These are phyloP conservation scores for Triticum monococcum DNA, from an alignment of 176 grass and related monocot genomes.

Conservation along the genomic window DNA sequence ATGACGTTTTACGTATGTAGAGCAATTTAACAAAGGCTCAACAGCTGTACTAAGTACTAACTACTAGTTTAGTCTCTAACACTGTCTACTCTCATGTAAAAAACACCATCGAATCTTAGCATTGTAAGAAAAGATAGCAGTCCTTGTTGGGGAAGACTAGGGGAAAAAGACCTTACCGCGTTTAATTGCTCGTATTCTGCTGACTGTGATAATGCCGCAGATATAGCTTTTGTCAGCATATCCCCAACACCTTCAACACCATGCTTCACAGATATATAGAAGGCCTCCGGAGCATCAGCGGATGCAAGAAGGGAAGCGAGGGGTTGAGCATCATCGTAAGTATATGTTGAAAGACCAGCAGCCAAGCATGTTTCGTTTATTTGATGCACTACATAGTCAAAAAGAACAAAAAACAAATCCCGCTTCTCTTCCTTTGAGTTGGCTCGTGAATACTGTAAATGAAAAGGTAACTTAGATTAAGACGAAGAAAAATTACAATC, in stretches of 20 bases:
- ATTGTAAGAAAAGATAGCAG: background rate
- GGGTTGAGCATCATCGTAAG: constrained; percentile 78
- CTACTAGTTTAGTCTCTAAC: background rate
- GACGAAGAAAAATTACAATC: constrained; percentile 14
- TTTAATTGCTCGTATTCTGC: constrained; percentile 72
- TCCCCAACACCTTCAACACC: constrained; percentile 84
- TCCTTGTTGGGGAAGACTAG: background rate
- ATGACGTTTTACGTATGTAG: background rate
- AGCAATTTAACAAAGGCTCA: background rate
- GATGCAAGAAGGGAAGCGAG: constrained; percentile 75
- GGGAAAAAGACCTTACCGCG: constrained; percentile 43
- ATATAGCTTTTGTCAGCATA: constrained; percentile 85
- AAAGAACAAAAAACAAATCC: constrained; percentile 85
- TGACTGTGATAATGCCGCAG: constrained; percentile 64
- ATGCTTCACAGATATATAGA: constrained; percentile 86
- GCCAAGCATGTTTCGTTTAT: constrained; percentile 83
- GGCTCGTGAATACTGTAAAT: constrained; percentile 89
- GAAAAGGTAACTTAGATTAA: constrained; percentile 18
- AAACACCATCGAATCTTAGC: constrained; percentile 5
- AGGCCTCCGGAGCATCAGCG: constrained; percentile 90
- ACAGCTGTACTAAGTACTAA: background rate
- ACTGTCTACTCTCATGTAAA: constrained; percentile 8
- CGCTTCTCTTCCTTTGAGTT: constrained; percentile 85
- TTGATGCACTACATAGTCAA: constrained; percentile 90
- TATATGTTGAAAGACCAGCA: constrained; percentile 66